These are phyloP conservation scores for Raddia distichophylla DNA, from an alignment of 176 grass and related monocot species.

Conservation along the genomic window DNA sequence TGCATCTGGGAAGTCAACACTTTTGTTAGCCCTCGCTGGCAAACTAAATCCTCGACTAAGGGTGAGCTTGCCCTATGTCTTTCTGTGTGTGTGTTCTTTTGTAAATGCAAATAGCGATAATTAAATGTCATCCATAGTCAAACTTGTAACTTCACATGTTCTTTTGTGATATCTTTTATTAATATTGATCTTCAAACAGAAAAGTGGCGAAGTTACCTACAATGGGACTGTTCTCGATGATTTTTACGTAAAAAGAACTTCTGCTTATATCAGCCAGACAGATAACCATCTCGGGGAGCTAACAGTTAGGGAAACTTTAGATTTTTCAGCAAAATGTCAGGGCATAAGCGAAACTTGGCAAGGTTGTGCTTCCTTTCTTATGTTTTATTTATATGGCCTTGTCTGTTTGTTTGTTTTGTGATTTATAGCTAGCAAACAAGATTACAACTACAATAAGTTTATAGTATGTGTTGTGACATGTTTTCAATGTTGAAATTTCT, in stretches of 20 bases:
- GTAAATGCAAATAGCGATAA: not conserved
- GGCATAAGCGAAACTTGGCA: conserved; percentile 65
- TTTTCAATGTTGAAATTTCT: not conserved
- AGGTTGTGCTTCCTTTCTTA: conserved; percentile 47
- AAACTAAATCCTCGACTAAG: conserved; percentile 76
- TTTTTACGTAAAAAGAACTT: conserved; percentile 73
- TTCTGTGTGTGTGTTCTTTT: not conserved
- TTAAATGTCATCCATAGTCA: not conserved
- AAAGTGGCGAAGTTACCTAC: conserved; percentile 62
- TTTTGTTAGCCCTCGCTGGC: conserved; percentile 60
- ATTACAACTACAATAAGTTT: no score
- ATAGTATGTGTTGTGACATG: no score
- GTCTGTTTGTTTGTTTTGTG: not conserved
- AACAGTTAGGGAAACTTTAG: conserved; percentile 73
- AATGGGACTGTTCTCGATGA: conserved; percentile 57
- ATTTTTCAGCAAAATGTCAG: conserved; percentile 78
- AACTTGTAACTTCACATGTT: not conserved
- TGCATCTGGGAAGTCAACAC: conserved; percentile 73
- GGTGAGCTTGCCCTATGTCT: conserved; percentile 24
- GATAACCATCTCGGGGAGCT: conserved; percentile 77
- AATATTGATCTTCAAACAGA: conserved; percentile 35
- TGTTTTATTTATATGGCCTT: not conserved
- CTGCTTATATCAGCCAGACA: conserved; percentile 81
- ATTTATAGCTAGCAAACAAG: not conserved
- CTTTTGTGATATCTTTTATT: not conserved